phyloP scores from a whole-genome alignment of 2,329 filamentous ascomycete species.

The Lachnellula cervina region DNA sequence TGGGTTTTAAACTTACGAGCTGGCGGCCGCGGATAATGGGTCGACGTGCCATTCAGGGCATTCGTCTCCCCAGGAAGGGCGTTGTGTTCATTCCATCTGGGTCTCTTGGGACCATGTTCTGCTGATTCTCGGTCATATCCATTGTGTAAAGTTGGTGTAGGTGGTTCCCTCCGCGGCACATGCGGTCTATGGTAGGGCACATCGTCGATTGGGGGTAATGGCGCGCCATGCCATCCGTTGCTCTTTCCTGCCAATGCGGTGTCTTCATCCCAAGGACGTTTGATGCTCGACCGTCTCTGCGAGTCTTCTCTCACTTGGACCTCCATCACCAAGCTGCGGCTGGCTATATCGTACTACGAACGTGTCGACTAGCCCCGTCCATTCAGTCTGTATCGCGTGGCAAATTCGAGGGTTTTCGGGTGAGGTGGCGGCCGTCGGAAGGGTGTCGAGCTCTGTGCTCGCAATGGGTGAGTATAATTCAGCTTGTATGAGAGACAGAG shows the following conservation, averaged over 20 bases:
- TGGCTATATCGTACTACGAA: conserved; percentile 23
- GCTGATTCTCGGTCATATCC: conserved; percentile 14
- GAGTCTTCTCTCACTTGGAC: conserved; percentile 26
- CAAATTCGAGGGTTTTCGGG: neutral
- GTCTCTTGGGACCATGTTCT: conserved; percentile 17
- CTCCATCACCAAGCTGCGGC: conserved; percentile 28
- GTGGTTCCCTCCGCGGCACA: conserved; percentile 7
- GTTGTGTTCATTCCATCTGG: conserved; percentile 21
- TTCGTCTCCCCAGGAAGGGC: conserved; percentile 9
- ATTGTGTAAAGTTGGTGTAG: conserved; percentile 7
- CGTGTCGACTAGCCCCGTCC: conserved; percentile 20
- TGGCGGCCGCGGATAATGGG: conserved; percentile 8
- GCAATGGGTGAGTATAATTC: conserved; percentile 9
- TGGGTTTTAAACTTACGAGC: conserved; percentile 15
- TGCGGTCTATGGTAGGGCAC: conserved; percentile 13
- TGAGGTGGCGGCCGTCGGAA: conserved; percentile 1
- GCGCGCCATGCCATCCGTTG: conserved; percentile 17
- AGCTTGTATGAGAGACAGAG: neutral
- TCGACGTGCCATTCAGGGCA: conserved; percentile 12
- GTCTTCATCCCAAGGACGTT: conserved; percentile 29
- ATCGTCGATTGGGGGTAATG: conserved; percentile 25
- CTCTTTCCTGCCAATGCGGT: conserved; percentile 8
- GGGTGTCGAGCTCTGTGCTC: conserved; percentile 5
- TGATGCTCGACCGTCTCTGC: conserved; percentile 24
- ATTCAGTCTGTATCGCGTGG: conserved; percentile 32